Percentiles rank a stretch among this genome's conserved stretches.
These are phyloP conservation scores for Myrica gale DNA, from an alignment of 306 rosid genomes.

Conservation along the genomic window DNA sequence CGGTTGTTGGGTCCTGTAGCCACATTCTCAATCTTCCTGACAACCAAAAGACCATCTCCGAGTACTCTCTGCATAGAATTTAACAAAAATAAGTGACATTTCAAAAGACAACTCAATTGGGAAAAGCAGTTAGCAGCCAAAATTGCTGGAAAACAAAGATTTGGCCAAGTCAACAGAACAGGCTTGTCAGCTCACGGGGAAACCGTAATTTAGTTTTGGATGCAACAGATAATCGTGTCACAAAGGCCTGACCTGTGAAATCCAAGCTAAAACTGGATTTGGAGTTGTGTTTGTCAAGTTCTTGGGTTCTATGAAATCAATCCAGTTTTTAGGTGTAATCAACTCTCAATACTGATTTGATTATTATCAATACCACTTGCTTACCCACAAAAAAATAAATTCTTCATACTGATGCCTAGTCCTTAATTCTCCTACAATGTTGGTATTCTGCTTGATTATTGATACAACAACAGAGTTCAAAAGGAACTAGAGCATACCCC, in stretches of 20 bases:
- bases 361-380: too few relatives aligned
- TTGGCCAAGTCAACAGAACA: background rate
- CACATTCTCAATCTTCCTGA: slow-evolving; percentile 95
- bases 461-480: background rate
- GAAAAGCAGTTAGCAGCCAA: background rate
- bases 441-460: background rate
- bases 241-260: background rate
- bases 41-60: slow-evolving; percentile 97
- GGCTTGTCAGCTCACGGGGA: background rate
- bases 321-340: background rate
- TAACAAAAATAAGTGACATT: slow-evolving; percentile 4
- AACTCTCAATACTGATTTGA: too few relatives aligned
- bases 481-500: slow-evolving; percentile 66
- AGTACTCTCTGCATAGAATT: slow-evolving; percentile 74
- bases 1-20: slow-evolving; percentile 91
- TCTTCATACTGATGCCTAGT: background rate
- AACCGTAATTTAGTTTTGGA: background rate
- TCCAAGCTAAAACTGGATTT: too few relatives aligned
- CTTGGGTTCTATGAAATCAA: background rate
- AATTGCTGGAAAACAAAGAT: background rate
- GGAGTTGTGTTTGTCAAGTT: background rate
- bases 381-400: too few relatives aligned
- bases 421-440: slow-evolving; percentile 5
- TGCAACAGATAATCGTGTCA: background rate
- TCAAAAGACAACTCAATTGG: background rate